Evolutionary conservation across 148 eudicot species (phyloP), one percentile per base, ranked within the genome.

Genomic region (Drosera capensis): DNA sequence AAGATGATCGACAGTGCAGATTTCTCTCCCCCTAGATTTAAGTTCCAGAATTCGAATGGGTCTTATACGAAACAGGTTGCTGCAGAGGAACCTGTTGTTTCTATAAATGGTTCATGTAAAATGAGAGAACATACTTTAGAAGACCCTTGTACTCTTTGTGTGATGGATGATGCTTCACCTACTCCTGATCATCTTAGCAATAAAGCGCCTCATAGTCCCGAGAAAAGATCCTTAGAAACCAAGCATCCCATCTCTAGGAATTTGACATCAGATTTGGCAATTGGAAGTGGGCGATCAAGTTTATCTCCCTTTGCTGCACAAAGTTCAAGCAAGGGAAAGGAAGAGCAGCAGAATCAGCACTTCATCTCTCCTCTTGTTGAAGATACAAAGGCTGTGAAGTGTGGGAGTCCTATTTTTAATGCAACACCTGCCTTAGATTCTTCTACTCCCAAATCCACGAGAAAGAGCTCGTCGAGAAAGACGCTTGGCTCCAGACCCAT

Each of bases 401-500:
- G 63, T 57, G 56, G 59, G 38, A 49, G 41, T 49, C 43, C 54
- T 22, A 45, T 48, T 17, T 47, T 51, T 45, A 58, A 54, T 23
- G 34, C 53, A 23, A 67, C 51, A 43, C 72, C 30, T 43, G 63
- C 34, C 49, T 46, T 31, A 62, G 57, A 49, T 20, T 58, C 52
- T 14, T 44, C 74, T 35, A 22, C 21, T 44, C 39, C 64, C 28
- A 84, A 68, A 54, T 65, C 72, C 41, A 12, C n/a, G 25, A 68
- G 58, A 49, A 83, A 53, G 55, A 80, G 69, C n/a, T 9, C 38
- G 61, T 60, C 74, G 28, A 73, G 64, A 68, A 84, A 75, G 64
- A 59, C 62, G 46, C 62, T 74, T 57, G 93, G 85, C 11, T 56
- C 77, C 48, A 73, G 64, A 51, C 55, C 66, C 35, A 67, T 59